Percentiles rank a stretch among this genome's conserved stretches.
phyloP scores from a whole-genome alignment of 257 asterid genomes.

The Solanum acaule region DNA sequence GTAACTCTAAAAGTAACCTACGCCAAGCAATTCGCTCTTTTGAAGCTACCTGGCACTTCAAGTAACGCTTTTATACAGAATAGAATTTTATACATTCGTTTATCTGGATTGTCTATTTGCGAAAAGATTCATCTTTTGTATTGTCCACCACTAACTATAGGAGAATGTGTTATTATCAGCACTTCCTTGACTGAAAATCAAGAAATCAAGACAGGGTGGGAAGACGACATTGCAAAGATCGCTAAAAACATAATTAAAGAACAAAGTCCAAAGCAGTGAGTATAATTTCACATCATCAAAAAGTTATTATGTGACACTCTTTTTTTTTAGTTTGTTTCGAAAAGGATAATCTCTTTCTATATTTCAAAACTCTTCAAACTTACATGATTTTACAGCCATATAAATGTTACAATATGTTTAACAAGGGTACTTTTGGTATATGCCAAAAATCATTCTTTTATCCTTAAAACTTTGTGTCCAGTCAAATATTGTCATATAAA shows the following conservation, averaged over 20 bases:
- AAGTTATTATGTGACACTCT: neutral
- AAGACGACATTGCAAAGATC: slow-evolving; percentile 60
- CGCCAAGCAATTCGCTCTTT: slow-evolving; percentile 87
- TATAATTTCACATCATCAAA: neutral
- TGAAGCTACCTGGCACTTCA: slow-evolving; percentile 35
- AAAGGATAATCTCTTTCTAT: neutral
- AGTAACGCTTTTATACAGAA: neutral
- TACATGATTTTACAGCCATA: neutral
- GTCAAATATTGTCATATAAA: neutral
- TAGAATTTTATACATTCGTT: neutral
- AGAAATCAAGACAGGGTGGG: slow-evolving; percentile 78
- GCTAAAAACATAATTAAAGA: slow-evolving; percentile 62
- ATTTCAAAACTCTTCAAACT: neutral
- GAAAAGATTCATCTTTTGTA: neutral
- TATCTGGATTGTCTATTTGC: neutral
- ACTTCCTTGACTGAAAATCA: slow-evolving; percentile 38
- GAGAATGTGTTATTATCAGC: neutral
- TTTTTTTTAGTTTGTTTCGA: neutral
- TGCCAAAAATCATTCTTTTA: neutral
- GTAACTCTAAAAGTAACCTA: slow-evolving; percentile 61
- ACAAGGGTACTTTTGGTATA: neutral
- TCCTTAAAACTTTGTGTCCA: neutral
- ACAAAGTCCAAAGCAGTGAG: slow-evolving; percentile 88
- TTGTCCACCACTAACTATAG: neutral
- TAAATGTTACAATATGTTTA: neutral